Conservation (phyloP, 345 rosid genomes). For the Anastatica hierochuntica region DNA sequence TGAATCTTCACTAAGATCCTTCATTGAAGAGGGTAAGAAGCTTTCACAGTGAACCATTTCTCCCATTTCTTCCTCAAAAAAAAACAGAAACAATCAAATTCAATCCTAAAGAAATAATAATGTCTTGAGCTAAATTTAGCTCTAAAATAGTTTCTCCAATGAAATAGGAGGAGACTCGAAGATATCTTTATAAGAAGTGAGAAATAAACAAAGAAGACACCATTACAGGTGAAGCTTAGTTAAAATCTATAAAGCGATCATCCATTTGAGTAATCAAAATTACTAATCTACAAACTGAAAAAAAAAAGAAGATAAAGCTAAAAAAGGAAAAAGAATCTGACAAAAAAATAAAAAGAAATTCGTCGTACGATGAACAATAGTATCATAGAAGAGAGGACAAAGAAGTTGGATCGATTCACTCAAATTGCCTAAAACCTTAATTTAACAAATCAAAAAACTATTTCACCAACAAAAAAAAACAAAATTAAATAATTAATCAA, state of each 20-base stretch:
- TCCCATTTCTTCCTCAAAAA: constrained; percentile 65
- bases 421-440: constrained; percentile 10
- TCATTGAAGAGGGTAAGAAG: constrained; percentile 24
- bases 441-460: not conserved
- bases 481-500: not conserved
- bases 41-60: constrained; percentile 63
- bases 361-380: constrained; percentile 23
- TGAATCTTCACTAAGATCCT: constrained; percentile 30
- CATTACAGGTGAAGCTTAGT: too few species aligned
- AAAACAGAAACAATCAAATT: not conserved
- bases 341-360: too few species aligned
- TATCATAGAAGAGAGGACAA: constrained; percentile 1
- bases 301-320: not conserved
- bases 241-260: constrained; percentile 3
- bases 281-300: not conserved
- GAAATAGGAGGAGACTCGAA: constrained; percentile 12
- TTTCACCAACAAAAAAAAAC: not conserved
- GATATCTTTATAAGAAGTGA: not conserved
- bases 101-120: not conserved
- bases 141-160: not conserved
- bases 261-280: not conserved
- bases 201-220: not conserved
- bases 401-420: constrained; percentile 19
- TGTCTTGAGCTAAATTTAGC: not conserved
- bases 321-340: not conserved